These are phyloP conservation scores for Lyophyllum semitale DNA, from an alignment of 768 basidiomycete species.

Conservation along the genomic window DNA sequence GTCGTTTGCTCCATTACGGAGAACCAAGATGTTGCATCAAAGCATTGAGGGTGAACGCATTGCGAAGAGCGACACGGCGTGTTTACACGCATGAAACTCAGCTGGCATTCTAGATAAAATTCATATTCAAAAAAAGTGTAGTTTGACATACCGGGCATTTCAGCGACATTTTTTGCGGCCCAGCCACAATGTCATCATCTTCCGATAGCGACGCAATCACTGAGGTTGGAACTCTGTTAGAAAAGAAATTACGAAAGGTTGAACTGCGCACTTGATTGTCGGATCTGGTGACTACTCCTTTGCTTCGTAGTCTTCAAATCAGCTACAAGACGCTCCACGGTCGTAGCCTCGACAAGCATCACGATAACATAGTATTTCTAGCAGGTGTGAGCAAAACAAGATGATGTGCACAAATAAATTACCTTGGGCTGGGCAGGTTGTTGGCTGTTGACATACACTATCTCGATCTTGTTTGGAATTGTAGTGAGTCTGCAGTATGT, in stretches of 20 bases:
- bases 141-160: conserved; percentile 82
- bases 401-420: background rate
- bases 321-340: conserved; percentile 69
- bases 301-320: conserved; percentile 70
- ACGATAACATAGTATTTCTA: conserved; percentile 89
- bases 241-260: background rate
- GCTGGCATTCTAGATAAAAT: conserved; percentile 38
- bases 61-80: conserved; percentile 84
- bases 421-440: conserved; percentile 77
- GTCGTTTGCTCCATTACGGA: conserved; percentile 96
- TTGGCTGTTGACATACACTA: conserved; percentile 90
- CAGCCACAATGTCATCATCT: conserved; percentile 92
- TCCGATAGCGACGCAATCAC: conserved; percentile 61
- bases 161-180: conserved; percentile 85
- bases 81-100: conserved; percentile 84
- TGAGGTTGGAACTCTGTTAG: conserved; percentile 26
- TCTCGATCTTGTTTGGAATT: conserved; percentile 71
- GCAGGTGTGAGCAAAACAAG: conserved; percentile 1
- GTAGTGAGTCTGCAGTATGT: conserved; percentile 41
- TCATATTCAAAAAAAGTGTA: background rate
- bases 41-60: conserved; percentile 93
- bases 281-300: conserved; percentile 61
- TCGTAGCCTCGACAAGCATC: conserved; percentile 80
- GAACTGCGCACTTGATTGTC: conserved; percentile 59
- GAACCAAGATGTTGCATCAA: conserved; percentile 94